These are phyloP conservation scores for Vigna trinervia DNA, from an alignment of 306 rosid species.

Conservation along the genomic window DNA sequence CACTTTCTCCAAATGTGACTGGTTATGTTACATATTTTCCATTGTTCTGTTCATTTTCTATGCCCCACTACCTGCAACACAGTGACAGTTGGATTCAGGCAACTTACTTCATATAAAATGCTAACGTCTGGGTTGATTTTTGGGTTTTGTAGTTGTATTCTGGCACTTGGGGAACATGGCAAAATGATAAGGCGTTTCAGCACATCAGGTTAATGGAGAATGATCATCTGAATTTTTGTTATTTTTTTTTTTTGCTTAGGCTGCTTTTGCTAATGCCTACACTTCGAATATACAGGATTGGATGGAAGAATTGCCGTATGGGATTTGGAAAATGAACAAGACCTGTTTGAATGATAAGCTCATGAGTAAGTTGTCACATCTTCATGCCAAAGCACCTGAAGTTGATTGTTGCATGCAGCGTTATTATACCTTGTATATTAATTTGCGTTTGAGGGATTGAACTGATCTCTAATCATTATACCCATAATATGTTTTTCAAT, in stretches of 20 bases:
- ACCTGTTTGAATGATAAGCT: slow-evolving; percentile 57
- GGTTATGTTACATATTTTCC: slow-evolving; percentile 32
- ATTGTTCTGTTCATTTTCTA: slow-evolving; percentile 12
- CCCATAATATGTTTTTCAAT: slow-evolving; percentile 33
- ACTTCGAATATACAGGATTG: slow-evolving; percentile 64
- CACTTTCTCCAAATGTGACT: slow-evolving; percentile 23
- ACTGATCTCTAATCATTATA: slow-evolving; percentile 29
- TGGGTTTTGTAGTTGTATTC: slow-evolving; percentile 67
- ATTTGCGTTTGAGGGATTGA: slow-evolving; percentile 38
- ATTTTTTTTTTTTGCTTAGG: not conserved
- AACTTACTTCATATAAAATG: slow-evolving; percentile 4
- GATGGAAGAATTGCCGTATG: slow-evolving; percentile 87
- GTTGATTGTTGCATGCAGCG: slow-evolving; percentile 39
- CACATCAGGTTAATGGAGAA: slow-evolving; percentile 83
- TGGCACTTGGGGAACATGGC: slow-evolving; percentile 63
- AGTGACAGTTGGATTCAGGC: slow-evolving; percentile 37
- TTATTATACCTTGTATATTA: slow-evolving; percentile 41
- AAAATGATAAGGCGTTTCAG: slow-evolving; percentile 73
- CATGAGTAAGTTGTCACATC: slow-evolving; percentile 22
- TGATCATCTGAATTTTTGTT: slow-evolving; percentile 20
- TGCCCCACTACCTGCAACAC: not conserved
- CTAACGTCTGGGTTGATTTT: slow-evolving; percentile 40
- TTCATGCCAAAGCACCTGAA: slow-evolving; percentile 40
- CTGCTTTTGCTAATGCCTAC: slow-evolving; percentile 17
- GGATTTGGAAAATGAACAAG: slow-evolving; percentile 87